These are phyloP conservation scores for Crithidia mellificae DNA, from an alignment of 208 protist species.

Conservation along the genomic window DNA sequence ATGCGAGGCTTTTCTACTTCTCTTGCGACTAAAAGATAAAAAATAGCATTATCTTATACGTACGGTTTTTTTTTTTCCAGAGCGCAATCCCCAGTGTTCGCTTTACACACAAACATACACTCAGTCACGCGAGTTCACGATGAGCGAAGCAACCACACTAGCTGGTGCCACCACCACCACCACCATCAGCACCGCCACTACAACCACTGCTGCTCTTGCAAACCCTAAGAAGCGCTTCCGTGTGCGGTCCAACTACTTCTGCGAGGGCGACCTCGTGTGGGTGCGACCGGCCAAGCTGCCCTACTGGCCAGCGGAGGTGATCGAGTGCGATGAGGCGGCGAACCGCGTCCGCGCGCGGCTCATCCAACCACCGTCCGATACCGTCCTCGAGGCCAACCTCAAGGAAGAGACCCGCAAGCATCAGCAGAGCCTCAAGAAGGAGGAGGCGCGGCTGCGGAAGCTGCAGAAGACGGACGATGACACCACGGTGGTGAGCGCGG, in stretches of 20 bases:
- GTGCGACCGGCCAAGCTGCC: slow-evolving; percentile 68
- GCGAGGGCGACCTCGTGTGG: slow-evolving; percentile 83
- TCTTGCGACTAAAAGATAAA: too few relatives aligned
- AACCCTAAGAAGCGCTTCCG: slow-evolving; percentile 37
- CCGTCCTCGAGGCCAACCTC: slow-evolving; percentile 45
- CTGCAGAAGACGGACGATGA: slow-evolving; percentile 25
- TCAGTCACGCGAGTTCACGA: not conserved
- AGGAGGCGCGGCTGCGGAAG: slow-evolving; percentile 24
- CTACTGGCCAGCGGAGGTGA: slow-evolving; percentile 87
- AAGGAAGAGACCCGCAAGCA: slow-evolving; percentile 36
- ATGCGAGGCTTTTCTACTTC: too few relatives aligned
- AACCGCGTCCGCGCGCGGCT: slow-evolving; percentile 70
- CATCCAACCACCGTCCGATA: slow-evolving; percentile 51
- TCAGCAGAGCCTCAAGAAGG: slow-evolving; percentile 16
- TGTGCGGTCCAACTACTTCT: slow-evolving; percentile 78
- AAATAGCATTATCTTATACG: too few relatives aligned
- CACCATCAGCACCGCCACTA: too few relatives aligned
- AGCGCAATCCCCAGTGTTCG: too few relatives aligned
- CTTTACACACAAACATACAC: not conserved
- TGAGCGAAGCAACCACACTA: not conserved
- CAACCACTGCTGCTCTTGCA: not conserved
- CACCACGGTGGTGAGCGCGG: not conserved
- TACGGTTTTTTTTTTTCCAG: too few relatives aligned
- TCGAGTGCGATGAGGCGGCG: slow-evolving; percentile 47
- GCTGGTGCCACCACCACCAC: too few relatives aligned